Base-by-base conservation (phyloP, 768 basidiomycete species). In the Xerocomellus amylosporus region DNA sequence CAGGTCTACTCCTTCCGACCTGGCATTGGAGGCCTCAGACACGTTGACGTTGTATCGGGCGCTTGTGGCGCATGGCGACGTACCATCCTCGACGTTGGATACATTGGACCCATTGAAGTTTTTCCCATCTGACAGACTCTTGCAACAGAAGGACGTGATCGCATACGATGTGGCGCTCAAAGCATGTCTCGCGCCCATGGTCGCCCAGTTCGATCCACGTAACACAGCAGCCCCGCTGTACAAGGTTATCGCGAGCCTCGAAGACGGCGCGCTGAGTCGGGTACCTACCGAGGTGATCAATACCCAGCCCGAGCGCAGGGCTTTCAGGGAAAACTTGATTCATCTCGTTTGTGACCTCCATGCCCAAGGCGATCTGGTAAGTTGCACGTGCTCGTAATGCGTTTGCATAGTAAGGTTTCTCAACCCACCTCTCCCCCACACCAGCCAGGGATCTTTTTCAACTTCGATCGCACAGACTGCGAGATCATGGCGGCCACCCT, bases 381-480 rank as follows among this genome's bases (percentile, higher is more conserved):
- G 84, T 0, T 12, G 31, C 28, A 31, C 8, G 13, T 38, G 7
- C 43, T 45, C 12, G 6, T 1, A 20, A 33, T 33, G 19, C 8
- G 8, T 5, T 10, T 15, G 5, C n/a, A 10, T 13, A 22, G 0
- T 15, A 30, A 12, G 4, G 7, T 30, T 31, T 48, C 46, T 37
- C 26, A 30, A 46, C 19, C 9, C 19, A 4, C 33, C 19, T 28
- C 17, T 52, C 24, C 17, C 42, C 26, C 46, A 19, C 10, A 39
- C 0, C 49, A 85, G 84, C 85, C 86, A 4, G 87, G 85, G 0
- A 79, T 89, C 13, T 66, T 88, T 20, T 89, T 89, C 72, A 79
- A 74, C 49, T 86, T 88, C 60, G 83, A 87, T 58, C 78, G 87
- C 19, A 65, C 71, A 2, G 72, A 74, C 19, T 87, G 86, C 64